phyloP scores from a whole-genome alignment of 225 moss, liverwort and hornwort genomes.

The Pseudoscleropodium purum region DNA sequence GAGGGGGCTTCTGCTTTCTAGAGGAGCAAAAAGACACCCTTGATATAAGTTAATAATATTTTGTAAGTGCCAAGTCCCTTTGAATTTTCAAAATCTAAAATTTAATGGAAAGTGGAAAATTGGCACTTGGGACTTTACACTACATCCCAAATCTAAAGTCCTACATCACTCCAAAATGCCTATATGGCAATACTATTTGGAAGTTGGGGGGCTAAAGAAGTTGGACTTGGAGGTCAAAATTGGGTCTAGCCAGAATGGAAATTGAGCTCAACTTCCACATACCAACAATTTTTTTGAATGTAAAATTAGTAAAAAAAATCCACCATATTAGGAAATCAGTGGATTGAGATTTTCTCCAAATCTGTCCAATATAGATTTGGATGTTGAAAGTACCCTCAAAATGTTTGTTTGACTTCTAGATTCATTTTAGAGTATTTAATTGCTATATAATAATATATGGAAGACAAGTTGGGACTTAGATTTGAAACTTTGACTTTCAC shows the following conservation, averaged over 20 bases:
- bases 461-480: background rate
- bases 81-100: background rate
- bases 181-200: rapidly evolving
- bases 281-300: background rate
- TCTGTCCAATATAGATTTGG: rapidly evolving
- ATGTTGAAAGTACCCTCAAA: background rate
- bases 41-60: background rate
- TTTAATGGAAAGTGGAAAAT: background rate
- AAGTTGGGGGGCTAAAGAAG: rapidly evolving
- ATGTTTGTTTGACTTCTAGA: rapidly evolving
- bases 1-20: rapidly evolving
- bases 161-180: rapidly evolving
- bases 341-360: background rate
- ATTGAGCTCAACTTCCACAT: rapidly evolving
- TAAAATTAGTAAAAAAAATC: background rate
- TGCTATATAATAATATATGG: too few relatives aligned
- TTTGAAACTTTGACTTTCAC: background rate
- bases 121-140: background rate
- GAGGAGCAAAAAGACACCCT: rapidly evolving
- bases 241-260: rapidly evolving
- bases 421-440: rapidly evolving
- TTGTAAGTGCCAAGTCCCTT: background rate
- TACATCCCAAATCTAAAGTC: background rate
- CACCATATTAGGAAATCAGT: background rate
- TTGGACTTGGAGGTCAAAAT: rapidly evolving